Conservation (phyloP, 257 asterid genomes). For the Orobanche coerulescens region DNA sequence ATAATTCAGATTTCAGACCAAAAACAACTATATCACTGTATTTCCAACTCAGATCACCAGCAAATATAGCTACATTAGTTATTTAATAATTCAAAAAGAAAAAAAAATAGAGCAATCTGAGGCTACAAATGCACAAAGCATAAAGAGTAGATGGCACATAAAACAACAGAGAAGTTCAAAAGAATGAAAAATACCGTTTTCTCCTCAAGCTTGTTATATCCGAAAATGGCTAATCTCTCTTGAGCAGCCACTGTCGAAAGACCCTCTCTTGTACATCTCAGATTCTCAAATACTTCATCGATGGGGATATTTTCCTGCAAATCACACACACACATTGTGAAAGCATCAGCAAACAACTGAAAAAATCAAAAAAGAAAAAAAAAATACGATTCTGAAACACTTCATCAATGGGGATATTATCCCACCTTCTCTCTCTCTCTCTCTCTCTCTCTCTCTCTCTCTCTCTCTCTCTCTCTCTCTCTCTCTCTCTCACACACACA, state of each 20-base stretch:
- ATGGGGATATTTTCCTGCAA: conserved; percentile 91
- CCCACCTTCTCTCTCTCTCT: too few species aligned
- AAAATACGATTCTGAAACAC: too few species aligned
- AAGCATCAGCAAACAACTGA: conserved; percentile 18
- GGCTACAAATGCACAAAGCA: not conserved
- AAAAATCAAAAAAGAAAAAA: conserved; percentile 2
- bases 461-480: too few species aligned
- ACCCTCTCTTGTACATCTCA: conserved; percentile 90
- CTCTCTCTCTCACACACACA: too few species aligned
- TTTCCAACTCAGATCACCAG: conserved; percentile 6
- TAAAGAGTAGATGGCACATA: not conserved
- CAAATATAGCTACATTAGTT: not conserved
- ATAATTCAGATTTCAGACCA: not conserved
- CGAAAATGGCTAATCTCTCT: conserved; percentile 88
- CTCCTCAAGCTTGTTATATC: conserved; percentile 96
- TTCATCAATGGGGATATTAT: too few species aligned
- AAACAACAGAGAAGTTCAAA: not conserved
- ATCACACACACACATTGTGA: not conserved
- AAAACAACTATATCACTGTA: not conserved
- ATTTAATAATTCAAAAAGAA: not conserved
- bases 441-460: too few species aligned
- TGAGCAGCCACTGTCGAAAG: conserved; percentile 68
- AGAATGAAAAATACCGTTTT: conserved; percentile 53
- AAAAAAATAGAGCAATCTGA: not conserved
- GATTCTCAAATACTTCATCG: conserved; percentile 91